Conservation (phyloP, 352 stramenopile genomes). For the Globisporangium abappressorium region DNA sequence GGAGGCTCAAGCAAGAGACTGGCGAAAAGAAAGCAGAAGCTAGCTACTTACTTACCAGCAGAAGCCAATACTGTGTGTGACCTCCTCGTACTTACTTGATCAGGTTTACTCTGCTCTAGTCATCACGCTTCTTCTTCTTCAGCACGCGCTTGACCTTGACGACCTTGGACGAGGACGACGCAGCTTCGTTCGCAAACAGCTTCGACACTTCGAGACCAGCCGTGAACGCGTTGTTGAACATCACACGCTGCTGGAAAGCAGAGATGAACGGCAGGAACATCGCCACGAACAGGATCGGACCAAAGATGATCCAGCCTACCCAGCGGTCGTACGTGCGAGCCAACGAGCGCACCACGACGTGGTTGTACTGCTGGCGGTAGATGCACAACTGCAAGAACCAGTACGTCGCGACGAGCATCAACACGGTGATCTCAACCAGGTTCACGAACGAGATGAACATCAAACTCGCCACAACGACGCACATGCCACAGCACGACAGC, state of each 20-base stretch:
- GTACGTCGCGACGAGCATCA: constrained; percentile 75
- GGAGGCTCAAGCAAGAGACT: too few species aligned
- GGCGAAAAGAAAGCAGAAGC: too few species aligned
- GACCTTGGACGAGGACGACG: constrained; percentile 45
- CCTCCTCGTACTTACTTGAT: too few species aligned
- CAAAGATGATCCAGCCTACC: constrained; percentile 87
- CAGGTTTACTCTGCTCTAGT: constrained; percentile 26
- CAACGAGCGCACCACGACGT: constrained; percentile 78
- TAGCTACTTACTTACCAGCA: too few species aligned
- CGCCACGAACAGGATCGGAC: constrained; percentile 82
- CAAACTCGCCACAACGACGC: constrained; percentile 60
- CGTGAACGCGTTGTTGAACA: constrained; percentile 90
- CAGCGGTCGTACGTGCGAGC: constrained; percentile 68
- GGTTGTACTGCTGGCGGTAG: constrained; percentile 73
- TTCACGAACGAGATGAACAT: constrained; percentile 67
- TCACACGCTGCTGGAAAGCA: constrained; percentile 85
- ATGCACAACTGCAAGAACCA: constrained; percentile 87
- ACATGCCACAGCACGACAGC: constrained; percentile 62
- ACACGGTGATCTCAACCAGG: constrained; percentile 64
- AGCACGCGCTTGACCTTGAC: constrained; percentile 85
- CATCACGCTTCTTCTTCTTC: constrained; percentile 89
- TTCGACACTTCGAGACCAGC: constrained; percentile 86
- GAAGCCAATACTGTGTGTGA: too few species aligned
- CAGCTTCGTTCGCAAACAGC: constrained; percentile 86
- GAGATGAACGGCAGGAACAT: constrained; percentile 89